Evolutionary conservation across 768 basidiomycete species (phyloP).

Genomic region (Mycena metata): DNA sequence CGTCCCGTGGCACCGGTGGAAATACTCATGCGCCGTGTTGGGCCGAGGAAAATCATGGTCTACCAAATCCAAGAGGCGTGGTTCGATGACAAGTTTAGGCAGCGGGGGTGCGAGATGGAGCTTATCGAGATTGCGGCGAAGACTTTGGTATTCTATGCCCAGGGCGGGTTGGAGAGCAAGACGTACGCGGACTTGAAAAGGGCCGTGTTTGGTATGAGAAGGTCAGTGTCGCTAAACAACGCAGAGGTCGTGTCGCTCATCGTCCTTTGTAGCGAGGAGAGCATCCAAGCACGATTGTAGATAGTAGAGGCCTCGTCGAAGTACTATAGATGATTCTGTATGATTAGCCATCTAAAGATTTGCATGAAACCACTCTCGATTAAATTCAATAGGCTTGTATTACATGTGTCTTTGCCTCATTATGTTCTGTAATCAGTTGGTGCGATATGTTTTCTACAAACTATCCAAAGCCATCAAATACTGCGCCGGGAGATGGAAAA

Average conservation of each 20-base stretch:
- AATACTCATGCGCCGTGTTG: slow-evolving; percentile 14
- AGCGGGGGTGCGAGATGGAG: slow-evolving; percentile 18
- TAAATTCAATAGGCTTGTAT: too few relatives aligned
- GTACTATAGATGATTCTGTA: too few relatives aligned
- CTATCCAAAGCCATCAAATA: background rate
- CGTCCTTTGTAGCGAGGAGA: background rate
- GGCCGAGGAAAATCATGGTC: slow-evolving; percentile 18
- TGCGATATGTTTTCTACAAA: slow-evolving; percentile 11
- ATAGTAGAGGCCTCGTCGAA: background rate
- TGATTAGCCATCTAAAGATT: too few relatives aligned
- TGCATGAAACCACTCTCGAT: too few relatives aligned
- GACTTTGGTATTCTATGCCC: slow-evolving; percentile 18
- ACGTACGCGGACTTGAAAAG: slow-evolving; percentile 20
- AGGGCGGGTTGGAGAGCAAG: slow-evolving; percentile 23
- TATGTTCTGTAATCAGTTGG: slow-evolving; percentile 4
- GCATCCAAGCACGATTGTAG: background rate
- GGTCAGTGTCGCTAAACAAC: background rate
- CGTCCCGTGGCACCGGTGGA: slow-evolving; percentile 16
- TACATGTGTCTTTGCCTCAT: background rate
- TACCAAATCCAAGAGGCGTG: slow-evolving; percentile 20
- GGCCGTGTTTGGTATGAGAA: background rate
- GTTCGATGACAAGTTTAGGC: slow-evolving; percentile 24
- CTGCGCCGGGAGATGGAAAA: background rate
- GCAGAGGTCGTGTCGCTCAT: background rate
- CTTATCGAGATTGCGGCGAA: slow-evolving; percentile 10